Base-by-base conservation (phyloP, 2,329 filamentous ascomycete genomes). In the Aspergillus candidus region DNA sequence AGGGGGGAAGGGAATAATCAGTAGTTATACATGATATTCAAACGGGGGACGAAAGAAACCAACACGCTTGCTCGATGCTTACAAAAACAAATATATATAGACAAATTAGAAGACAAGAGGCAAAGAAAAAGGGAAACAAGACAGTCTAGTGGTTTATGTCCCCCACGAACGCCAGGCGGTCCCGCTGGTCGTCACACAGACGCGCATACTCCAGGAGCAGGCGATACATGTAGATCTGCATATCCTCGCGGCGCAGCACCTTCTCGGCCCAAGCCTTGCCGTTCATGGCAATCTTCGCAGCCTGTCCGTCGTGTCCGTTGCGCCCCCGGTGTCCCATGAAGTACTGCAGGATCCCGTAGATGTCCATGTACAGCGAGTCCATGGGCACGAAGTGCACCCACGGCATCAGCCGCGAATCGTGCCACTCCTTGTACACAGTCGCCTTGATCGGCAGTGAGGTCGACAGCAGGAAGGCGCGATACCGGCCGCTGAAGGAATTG, bases 381-480 rank as follows among this genome's bases (percentile, higher is more conserved):
- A 91, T 82, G 12, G 87, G 87, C 2, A 89, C 82, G 55, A 87
- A 91, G 64, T 93, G 87, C 56, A 80, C 80, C 86, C 87, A 93
- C 0, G 84, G 75, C 2, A 88, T 71, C 1, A 91, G 71, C 3
- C 86, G 75, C 35, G 76, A 77, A 60, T 90, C 86, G 58, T 90
- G 86, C 87, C 86, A 93, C 62, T 93, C 87, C 14, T 78, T 75
- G 67, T 83, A 93, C 15, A 91, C 71, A 0, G 86, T 88, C 5
- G 83, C 79, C 68, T 91, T 93, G 67, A 93, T 79, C 0, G 84
- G 84, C 7, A 90, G 63, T 12, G 78, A 82, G 2, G 79, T 85
- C 27, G 80, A 85, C 30, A 77, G 73, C 17, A 91, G 69, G 61
- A 90, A 88, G 0, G 77, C 79, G 4, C 82, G 74, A 57, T 83